These are phyloP conservation scores for Malus sieversii DNA, from an alignment of 306 rosid species.

Conservation along the genomic window DNA sequence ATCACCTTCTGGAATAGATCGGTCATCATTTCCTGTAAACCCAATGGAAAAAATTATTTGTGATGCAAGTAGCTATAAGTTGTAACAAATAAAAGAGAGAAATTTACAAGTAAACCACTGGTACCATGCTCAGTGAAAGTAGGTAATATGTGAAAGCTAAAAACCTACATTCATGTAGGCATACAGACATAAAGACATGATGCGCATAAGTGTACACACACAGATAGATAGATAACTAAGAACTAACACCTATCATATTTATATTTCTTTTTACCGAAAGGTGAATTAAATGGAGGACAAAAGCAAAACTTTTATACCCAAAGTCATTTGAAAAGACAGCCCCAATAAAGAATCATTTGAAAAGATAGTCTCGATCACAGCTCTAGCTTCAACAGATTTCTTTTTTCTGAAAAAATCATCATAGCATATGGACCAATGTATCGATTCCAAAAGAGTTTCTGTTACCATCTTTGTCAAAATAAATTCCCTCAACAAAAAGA, in stretches of 20 bases:
- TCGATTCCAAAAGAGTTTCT: no score
- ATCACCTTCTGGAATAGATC: conserved; percentile 70
- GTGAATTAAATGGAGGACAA: not conserved
- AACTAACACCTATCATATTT: not conserved
- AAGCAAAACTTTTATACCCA: not conserved
- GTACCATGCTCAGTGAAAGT: not conserved
- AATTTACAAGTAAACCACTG: not conserved
- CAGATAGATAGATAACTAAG: not conserved
- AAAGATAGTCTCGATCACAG: not conserved
- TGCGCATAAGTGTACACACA: not conserved
- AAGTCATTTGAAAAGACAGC: not conserved
- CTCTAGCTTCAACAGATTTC: no score
- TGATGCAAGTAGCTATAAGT: not conserved
- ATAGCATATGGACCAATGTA: no score
- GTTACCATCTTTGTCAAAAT: no score
- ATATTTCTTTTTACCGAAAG: not conserved
- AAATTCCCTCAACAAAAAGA: no score
- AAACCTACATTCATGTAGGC: not conserved
- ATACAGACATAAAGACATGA: not conserved
- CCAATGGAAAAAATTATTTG: not conserved
- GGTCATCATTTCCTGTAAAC: conserved; percentile 64
- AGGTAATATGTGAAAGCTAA: not conserved
- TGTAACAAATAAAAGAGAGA: not conserved
- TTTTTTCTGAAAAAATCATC: no score
- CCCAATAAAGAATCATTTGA: not conserved